These are phyloP conservation scores for Triglochin maritima DNA, from an alignment of 106 monocot genomes.

Conservation along the genomic window DNA sequence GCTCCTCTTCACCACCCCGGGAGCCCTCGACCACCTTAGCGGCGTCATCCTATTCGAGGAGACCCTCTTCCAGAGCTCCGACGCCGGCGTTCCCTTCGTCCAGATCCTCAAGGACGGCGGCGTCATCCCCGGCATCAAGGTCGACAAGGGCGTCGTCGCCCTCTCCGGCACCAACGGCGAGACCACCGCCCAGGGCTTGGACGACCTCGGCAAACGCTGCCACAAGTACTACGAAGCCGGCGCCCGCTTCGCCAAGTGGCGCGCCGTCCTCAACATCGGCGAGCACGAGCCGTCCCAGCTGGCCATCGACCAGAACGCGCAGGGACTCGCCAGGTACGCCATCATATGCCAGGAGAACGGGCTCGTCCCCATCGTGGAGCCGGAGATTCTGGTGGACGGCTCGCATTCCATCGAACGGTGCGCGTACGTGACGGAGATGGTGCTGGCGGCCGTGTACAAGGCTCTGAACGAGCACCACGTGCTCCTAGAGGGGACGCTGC, in stretches of 20 bases:
- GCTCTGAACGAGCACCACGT: constrained; percentile 20
- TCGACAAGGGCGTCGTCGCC: constrained; percentile 21
- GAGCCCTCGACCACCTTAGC: constrained; percentile 10
- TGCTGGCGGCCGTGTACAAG: constrained; percentile 24
- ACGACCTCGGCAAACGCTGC: constrained; percentile 19
- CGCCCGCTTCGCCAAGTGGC: constrained; percentile 24
- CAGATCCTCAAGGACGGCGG: constrained; percentile 12
- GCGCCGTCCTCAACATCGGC: constrained; percentile 20
- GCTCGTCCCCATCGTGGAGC: constrained; percentile 22
- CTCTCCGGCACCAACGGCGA: constrained; percentile 20
- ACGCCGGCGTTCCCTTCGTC: constrained; percentile 15
- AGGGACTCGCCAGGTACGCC: constrained; percentile 21
- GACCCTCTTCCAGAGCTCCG: constrained; percentile 17
- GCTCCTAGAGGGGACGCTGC: constrained; percentile 15
- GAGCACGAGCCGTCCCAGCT: constrained; percentile 15
- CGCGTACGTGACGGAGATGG: constrained; percentile 15
- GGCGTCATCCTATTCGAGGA: constrained; percentile 29
- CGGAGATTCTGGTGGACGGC: constrained; percentile 24
- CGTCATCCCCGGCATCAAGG: constrained; percentile 27
- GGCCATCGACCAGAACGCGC: constrained; percentile 20
- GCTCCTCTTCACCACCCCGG: constrained; percentile 20
- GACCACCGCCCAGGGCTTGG: constrained; percentile 23
- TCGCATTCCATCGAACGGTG: constrained; percentile 10
- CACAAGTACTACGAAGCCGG: constrained; percentile 19
- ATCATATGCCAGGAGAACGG: constrained; percentile 25